Percentiles rank a stretch among this genome's conserved stretches.
Evolutionary conservation across 257 asterid species (phyloP).

Genomic region (Solanum bukasovii): DNA sequence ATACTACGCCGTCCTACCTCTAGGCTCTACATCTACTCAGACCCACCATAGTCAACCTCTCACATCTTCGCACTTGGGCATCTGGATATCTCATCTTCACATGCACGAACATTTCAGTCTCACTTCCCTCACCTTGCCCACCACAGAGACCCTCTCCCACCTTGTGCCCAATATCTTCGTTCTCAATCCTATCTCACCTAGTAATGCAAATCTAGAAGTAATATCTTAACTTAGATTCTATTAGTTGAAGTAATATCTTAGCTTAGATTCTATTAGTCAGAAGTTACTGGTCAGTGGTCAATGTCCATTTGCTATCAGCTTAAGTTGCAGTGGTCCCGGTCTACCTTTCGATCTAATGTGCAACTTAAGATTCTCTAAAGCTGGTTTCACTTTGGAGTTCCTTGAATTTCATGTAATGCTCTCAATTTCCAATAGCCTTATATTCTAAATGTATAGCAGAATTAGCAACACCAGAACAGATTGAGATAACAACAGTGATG

Average conservation of each 20-base stretch:
- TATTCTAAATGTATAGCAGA: neutral
- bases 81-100: neutral
- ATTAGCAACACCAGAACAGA: neutral
- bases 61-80: neutral
- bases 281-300: neutral
- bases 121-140: neutral
- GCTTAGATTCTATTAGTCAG: neutral
- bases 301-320: neutral
- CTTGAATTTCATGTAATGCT: neutral
- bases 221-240: neutral
- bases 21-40: neutral
- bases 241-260: neutral
- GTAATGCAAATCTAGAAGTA: neutral
- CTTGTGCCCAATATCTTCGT: neutral
- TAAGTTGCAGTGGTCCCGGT: neutral
- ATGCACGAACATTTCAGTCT: neutral
- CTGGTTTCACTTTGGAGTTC: neutral
- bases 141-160: neutral
- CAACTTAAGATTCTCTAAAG: neutral
- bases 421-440: neutral
- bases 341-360: neutral
- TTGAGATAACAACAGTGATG: neutral
- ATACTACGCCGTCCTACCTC: neutral
- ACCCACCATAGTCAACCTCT: neutral
- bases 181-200: neutral